Conservation (phyloP, 169 alveolate species). For the Eimeria falciformis region DNA sequence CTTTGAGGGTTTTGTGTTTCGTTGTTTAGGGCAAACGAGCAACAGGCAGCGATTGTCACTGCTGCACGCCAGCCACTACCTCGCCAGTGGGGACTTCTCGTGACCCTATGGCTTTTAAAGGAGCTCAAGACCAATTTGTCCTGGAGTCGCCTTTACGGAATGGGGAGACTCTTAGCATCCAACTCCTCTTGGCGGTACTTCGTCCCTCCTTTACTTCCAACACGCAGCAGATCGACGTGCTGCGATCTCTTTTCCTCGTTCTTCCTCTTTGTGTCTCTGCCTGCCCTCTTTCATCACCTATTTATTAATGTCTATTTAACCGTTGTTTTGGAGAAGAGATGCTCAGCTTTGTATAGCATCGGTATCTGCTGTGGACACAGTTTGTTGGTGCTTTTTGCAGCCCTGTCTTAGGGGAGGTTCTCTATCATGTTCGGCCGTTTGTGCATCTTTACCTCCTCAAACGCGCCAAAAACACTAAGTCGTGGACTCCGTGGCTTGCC, state of each 20-base stretch:
- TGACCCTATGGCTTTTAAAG: constrained; percentile 36
- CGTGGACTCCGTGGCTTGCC: constrained; percentile 69
- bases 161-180: constrained; percentile 1
- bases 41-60: constrained; percentile 32
- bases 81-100: constrained; percentile 63
- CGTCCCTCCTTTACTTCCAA: not conserved
- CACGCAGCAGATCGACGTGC: not conserved
- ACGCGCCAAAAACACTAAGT: constrained; percentile 59
- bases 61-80: constrained; percentile 51
- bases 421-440: constrained; percentile 66
- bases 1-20: too few relatives aligned
- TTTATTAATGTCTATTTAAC: too few relatives aligned
- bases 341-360: too few relatives aligned
- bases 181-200: constrained; percentile 57
- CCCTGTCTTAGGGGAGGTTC: constrained; percentile 45
- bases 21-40: not conserved
- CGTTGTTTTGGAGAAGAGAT: too few relatives aligned
- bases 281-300: too few relatives aligned
- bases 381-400: not conserved
- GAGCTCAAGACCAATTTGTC: constrained; percentile 31
- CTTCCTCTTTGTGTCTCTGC: too few relatives aligned
- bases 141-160: not conserved
- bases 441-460: constrained; percentile 49
- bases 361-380: too few relatives aligned
- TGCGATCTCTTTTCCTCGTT: not conserved